phyloP scores from a whole-genome alignment of 208 protist species.

The Naegleria fowleri region DNA sequence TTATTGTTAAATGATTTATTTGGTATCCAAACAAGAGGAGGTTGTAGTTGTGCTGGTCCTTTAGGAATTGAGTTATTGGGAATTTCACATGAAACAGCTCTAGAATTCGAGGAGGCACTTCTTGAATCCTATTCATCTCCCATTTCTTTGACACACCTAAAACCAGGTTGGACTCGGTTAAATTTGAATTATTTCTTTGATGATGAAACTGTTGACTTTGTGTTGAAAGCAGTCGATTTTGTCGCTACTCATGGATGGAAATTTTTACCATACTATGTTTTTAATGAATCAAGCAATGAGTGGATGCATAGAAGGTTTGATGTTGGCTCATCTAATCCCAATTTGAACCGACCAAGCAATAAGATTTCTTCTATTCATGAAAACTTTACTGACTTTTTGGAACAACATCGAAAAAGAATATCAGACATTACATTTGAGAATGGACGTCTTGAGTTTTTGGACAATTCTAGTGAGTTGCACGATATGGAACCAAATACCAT shows the following conservation, averaged over 20 bases:
- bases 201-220: conserved; percentile 42
- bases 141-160: conserved; percentile 36
- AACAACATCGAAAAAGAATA: background rate
- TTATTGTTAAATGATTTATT: conserved; percentile 73
- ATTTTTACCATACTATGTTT: conserved; percentile 58
- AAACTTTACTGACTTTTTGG: background rate
- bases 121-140: conserved; percentile 16
- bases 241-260: conserved; percentile 54
- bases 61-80: background rate
- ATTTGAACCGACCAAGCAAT: no score
- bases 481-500: background rate
- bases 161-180: conserved; percentile 51
- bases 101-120: background rate
- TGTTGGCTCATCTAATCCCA: background rate
- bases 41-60: conserved; percentile 59
- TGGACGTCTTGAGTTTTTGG: background rate
- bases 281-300: conserved; percentile 29
- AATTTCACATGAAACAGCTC: background rate
- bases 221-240: conserved; percentile 53
- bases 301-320: background rate
- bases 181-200: conserved; percentile 50
- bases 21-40: conserved; percentile 59
- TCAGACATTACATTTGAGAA: background rate
- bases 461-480: background rate
- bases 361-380: background rate